Conservation (phyloP, 306 rosid species). For the Rosa multiflora region DNA sequence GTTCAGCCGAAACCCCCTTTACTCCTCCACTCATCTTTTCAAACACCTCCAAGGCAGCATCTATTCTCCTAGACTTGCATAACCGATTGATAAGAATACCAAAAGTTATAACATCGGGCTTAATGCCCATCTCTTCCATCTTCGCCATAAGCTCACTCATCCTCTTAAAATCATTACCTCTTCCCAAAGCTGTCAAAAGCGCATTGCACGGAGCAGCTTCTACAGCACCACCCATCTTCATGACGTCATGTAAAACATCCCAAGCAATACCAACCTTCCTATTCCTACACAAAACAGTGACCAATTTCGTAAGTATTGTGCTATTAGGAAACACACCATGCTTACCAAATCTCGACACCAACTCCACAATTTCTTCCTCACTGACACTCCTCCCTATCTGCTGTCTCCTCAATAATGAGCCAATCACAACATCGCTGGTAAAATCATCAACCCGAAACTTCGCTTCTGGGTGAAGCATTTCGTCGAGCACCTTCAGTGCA, state of each 20-base stretch:
- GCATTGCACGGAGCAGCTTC: slow-evolving; percentile 70
- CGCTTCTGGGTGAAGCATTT: slow-evolving; percentile 55
- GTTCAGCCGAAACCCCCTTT: slow-evolving; percentile 33
- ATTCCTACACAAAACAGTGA: slow-evolving; percentile 49
- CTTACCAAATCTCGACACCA: slow-evolving; percentile 50
- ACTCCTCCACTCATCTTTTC: slow-evolving; percentile 48
- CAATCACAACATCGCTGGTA: slow-evolving; percentile 50
- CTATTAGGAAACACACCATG: slow-evolving; percentile 48
- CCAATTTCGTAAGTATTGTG: slow-evolving; percentile 49
- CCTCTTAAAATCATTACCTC: slow-evolving; percentile 39
- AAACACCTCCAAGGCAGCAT: slow-evolving; percentile 60
- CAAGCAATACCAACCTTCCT: slow-evolving; percentile 51
- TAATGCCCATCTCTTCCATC: slow-evolving; percentile 65
- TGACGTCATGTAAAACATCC: slow-evolving; percentile 55
- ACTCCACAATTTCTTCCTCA: slow-evolving; percentile 45
- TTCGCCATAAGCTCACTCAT: slow-evolving; percentile 58
- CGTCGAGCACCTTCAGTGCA: slow-evolving; percentile 59
- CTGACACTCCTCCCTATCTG: slow-evolving; percentile 30
- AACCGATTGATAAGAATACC: slow-evolving; percentile 59
- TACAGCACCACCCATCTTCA: slow-evolving; percentile 50
- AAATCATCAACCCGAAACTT: slow-evolving; percentile 39
- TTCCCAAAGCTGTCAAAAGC: slow-evolving; percentile 58
- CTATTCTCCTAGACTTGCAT: slow-evolving; percentile 73
- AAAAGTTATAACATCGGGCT: slow-evolving; percentile 56
- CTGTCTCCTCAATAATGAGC: slow-evolving; percentile 32